Conservation (phyloP, 129 eudicot species). For the Artemisia tridentata region DNA sequence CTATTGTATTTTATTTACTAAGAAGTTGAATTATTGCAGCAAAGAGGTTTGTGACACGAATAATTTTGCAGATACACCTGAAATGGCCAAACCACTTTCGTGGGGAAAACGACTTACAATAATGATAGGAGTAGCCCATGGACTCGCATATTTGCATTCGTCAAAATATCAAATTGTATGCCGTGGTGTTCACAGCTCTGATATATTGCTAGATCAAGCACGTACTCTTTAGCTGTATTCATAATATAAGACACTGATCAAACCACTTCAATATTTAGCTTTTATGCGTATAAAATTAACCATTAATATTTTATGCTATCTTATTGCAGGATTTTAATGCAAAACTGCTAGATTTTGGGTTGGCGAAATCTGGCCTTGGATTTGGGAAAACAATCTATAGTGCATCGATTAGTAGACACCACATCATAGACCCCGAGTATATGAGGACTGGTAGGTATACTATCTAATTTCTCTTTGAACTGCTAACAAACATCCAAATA, state of each 20-base stretch:
- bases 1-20: neutral
- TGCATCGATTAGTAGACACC: neutral
- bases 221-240: neutral
- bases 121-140: conserved; percentile 32
- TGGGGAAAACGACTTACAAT: conserved; percentile 28
- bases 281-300: neutral
- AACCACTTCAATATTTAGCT: neutral
- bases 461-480: too few relatives aligned
- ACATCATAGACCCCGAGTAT: conserved; percentile 16
- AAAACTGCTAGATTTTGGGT: conserved; percentile 18
- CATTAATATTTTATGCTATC: neutral
- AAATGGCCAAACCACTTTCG: conserved; percentile 11
- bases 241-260: neutral
- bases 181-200: conserved; percentile 19
- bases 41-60: neutral
- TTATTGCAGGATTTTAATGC: conserved; percentile 11
- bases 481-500: neutral
- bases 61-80: conserved; percentile 13
- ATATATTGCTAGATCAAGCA: conserved; percentile 28
- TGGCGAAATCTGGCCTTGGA: neutral
- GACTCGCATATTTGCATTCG: conserved; percentile 22
- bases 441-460: neutral
- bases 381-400: neutral
- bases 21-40: neutral
- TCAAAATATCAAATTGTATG: conserved; percentile 6